A percentile compares a stretch with the other conserved stretches of the same genome.
Evolutionary conservation across 331 rosid species (phyloP).

Genomic region (Arachis monticola): DNA sequence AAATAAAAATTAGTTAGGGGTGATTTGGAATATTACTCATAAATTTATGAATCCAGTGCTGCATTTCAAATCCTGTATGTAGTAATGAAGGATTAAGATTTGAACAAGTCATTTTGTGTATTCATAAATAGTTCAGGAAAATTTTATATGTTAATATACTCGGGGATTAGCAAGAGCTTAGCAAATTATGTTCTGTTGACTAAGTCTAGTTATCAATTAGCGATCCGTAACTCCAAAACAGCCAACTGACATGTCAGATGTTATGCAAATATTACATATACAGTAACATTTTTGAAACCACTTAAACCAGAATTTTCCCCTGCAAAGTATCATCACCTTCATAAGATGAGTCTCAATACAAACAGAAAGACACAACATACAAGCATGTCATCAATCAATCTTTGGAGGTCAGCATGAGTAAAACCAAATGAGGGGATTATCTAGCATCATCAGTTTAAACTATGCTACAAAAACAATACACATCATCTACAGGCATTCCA

Average conservation of each 20-base stretch:
- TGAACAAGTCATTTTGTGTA: constrained; percentile 22
- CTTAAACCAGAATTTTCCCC: constrained; percentile 9
- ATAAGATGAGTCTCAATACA: constrained; percentile 16
- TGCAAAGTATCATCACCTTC: background rate
- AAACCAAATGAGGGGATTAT: constrained; percentile 5
- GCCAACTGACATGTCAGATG: background rate
- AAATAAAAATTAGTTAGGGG: too few species aligned
- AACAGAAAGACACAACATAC: constrained; percentile 24
- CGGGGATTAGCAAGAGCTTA: background rate
- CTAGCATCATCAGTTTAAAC: constrained; percentile 26
- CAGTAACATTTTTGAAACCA: constrained; percentile 3
- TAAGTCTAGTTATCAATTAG: constrained; percentile 10
- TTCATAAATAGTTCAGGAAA: background rate
- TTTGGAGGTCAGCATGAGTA: constrained; percentile 13
- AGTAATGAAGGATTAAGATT: constrained; percentile 11
- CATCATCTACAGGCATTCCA: constrained; percentile 26
- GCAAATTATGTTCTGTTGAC: constrained; percentile 23
- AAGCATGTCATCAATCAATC: constrained; percentile 15
- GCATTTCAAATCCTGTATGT: constrained; percentile 3
- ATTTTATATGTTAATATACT: background rate
- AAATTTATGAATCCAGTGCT: background rate
- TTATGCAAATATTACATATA: background rate
- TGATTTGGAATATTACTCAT: too few species aligned
- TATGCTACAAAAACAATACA: background rate
- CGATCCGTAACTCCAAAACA: constrained; percentile 32